Conservation (phyloP, 2,329 filamentous ascomycete genomes). For the Fusarium piperis region DNA sequence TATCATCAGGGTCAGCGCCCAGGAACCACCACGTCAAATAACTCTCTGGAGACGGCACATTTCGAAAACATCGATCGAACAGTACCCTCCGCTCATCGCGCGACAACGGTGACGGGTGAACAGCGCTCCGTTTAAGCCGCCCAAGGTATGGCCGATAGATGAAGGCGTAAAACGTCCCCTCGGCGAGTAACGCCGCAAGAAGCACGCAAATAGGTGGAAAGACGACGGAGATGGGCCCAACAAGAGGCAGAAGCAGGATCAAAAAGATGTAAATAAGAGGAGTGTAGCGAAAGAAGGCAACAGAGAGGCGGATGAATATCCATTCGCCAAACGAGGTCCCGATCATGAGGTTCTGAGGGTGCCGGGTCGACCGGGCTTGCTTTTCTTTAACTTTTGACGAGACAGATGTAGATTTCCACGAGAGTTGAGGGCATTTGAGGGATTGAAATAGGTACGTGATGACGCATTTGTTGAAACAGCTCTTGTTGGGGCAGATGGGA, state of each 20-base stretch:
- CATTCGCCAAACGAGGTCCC: slow-evolving; percentile 51
- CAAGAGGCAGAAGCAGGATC: slow-evolving; percentile 41
- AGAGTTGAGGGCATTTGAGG: not conserved
- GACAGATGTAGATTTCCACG: not conserved
- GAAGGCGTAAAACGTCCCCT: slow-evolving; percentile 53
- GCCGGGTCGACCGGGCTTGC: not conserved
- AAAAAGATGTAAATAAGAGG: slow-evolving; percentile 50
- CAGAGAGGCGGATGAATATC: slow-evolving; percentile 56
- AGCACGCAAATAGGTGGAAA: slow-evolving; percentile 32
- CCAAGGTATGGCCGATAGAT: slow-evolving; percentile 55
- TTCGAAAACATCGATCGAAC: slow-evolving; percentile 65
- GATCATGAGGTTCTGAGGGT: slow-evolving; percentile 45
- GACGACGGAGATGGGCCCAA: slow-evolving; percentile 23
- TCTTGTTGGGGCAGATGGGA: slow-evolving; percentile 27
- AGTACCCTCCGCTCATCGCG: slow-evolving; percentile 61
- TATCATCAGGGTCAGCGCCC: slow-evolving; percentile 64
- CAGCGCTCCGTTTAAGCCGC: slow-evolving; percentile 51
- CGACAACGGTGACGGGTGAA: slow-evolving; percentile 54
- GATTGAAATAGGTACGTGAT: not conserved
- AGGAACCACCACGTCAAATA: slow-evolving; percentile 75
- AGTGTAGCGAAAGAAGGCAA: slow-evolving; percentile 56
- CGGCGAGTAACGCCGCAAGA: slow-evolving; percentile 48
- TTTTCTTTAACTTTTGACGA: not conserved
- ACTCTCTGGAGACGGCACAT: slow-evolving; percentile 62
- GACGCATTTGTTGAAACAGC: slow-evolving; percentile 32